Percentiles rank a stretch among this genome's conserved stretches.
phyloP scores from a whole-genome alignment of 2,329 filamentous ascomycete species.

The Fonsecaea erecta region DNA sequence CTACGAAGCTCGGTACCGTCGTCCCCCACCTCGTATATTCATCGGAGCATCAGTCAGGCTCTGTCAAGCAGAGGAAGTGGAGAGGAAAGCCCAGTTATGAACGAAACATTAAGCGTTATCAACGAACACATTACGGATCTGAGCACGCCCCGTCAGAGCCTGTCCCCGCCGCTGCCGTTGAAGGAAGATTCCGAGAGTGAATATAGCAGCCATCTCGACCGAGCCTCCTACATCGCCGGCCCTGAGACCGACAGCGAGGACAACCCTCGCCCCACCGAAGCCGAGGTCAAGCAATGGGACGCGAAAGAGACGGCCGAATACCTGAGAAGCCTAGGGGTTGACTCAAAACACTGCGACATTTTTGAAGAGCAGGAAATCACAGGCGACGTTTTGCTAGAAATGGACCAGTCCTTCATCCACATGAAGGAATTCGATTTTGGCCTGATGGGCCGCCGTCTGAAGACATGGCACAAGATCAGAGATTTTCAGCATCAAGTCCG shows the following conservation, averaged over 20 bases:
- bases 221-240: constrained; percentile 86
- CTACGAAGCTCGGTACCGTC: constrained; percentile 47
- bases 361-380: constrained; percentile 96
- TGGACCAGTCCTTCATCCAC: constrained; percentile 94
- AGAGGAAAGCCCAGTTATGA: constrained; percentile 78
- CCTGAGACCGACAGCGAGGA: constrained; percentile 96
- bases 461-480: constrained; percentile 97
- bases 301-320: constrained; percentile 85
- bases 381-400: constrained; percentile 87
- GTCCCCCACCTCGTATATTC: constrained; percentile 43
- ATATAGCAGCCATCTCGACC: constrained; percentile 78
- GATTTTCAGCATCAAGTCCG: constrained; percentile 84
- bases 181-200: constrained; percentile 75
- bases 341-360: constrained; percentile 87
- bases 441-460: constrained; percentile 83
- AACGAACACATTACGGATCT: constrained; percentile 96
- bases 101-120: constrained; percentile 93
- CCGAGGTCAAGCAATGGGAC: constrained; percentile 79
- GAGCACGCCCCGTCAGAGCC: constrained; percentile 63
- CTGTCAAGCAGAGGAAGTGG: constrained; percentile 56
- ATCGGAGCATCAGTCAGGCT: constrained; percentile 52
- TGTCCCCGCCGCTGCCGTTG: constrained; percentile 40
- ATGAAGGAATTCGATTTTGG: constrained; percentile 95
- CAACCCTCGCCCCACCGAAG: constrained; percentile 67
- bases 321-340: constrained; percentile 81